Base-by-base conservation (phyloP, 2,329 filamentous ascomycete genomes). In the Gaeumannomyces tritici region DNA sequence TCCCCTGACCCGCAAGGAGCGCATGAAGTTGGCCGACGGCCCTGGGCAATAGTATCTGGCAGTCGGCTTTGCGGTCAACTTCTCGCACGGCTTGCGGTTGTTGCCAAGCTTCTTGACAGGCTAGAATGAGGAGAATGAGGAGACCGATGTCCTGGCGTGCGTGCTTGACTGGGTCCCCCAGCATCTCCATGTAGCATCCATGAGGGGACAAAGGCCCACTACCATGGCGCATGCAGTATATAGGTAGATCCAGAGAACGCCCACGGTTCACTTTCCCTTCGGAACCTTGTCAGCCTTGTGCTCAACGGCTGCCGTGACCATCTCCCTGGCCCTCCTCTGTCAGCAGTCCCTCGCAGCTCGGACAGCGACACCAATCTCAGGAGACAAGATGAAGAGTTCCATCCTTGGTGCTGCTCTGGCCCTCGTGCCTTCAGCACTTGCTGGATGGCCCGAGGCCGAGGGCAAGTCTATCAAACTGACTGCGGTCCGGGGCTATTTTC, bases 401-500 rank as follows among this genome's bases (percentile, higher is more conserved):
- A 11, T n/a, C 21, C 1, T 51, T 24, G 42, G 42, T n/a, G 42
- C 21, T 9, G 3, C 11, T 11, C 7, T 51, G 21, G 42, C 42
- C 8, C n/a, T 51, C 42, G 42, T 24, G 42, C 42, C 42, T n/a
- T 51, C 42, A 18, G 42, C 42, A 2, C n/a, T 24, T n/a, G 42
- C 42, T n/a, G 42, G 2, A 24, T 51, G 42, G 42, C 42, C 42
- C 2, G 42, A 51, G 13, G 42, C 42, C n/a, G 42, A 51, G 21
- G 42, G 42, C 21, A 51, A 51, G 42, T 51, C 42, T 11, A 51
- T 51, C 42, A 51, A 51, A 21, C 42, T 51, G 42, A 82, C 80
- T 0, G 81, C 85, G 0, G 77, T 89, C 0, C 74, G 77, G 0
- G 86, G 84, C 0, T 84, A 85, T 71, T 89, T 89, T 67, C 73